Percentiles rank a stretch among this genome's conserved stretches.
Evolutionary conservation across 768 basidiomycete species (phyloP).

Genomic region (Cystobasidiopsis lactophilus): DNA sequence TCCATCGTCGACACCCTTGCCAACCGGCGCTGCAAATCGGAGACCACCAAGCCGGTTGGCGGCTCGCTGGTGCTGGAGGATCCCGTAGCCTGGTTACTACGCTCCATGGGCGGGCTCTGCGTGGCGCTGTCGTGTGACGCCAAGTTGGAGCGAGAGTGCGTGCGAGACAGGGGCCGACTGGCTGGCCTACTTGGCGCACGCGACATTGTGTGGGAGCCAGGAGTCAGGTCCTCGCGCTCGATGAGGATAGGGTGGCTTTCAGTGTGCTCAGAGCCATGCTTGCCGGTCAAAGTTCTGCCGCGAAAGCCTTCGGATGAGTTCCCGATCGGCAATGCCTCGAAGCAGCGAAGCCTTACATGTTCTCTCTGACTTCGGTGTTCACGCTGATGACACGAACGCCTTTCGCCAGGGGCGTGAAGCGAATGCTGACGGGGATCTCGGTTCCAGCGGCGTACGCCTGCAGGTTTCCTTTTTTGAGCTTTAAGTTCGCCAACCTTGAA

Average conservation of each 20-base stretch:
- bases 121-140: no score
- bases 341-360: background rate
- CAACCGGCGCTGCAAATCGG: background rate
- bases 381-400: slow-evolving; percentile 52
- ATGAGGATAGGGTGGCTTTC: background rate
- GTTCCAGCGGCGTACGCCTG: slow-evolving; percentile 76
- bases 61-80: no score
- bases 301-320: background rate
- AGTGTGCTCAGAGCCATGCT: background rate
- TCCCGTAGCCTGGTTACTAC: no score
- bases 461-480: background rate
- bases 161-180: no score
- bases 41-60: background rate
- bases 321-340: background rate
- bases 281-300: background rate
- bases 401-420: slow-evolving; percentile 68
- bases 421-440: slow-evolving; percentile 52
- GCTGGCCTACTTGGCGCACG: background rate
- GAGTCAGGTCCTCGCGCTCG: background rate
- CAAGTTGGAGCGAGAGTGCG: no score
- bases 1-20: background rate
- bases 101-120: no score
- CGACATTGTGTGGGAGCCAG: background rate
- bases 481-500: background rate
- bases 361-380: slow-evolving; percentile 49